Evolutionary conservation across 164 flowering plant genomes (phyloP), one percentile per base, ranked within the genome.

Genomic region (Echeveria elegans): DNA sequence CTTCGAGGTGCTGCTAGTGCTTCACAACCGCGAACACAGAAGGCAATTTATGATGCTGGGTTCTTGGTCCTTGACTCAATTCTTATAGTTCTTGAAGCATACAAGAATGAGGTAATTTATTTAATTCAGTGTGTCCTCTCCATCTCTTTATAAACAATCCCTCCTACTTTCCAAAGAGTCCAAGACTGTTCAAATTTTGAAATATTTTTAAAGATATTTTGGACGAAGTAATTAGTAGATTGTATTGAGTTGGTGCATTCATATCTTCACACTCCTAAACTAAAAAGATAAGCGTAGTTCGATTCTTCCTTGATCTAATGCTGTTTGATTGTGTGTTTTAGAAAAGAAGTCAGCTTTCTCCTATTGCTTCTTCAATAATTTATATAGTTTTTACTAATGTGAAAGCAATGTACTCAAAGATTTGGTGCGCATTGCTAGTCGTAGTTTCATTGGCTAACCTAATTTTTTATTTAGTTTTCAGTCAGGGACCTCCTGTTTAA

Each of bases 11-110:
- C n/a, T n/a, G n/a, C n/a, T n/a, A n/a, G n/a, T n/a, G n/a, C n/a
- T n/a, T n/a, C n/a, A n/a, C n/a, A n/a, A n/a, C n/a, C n/a, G n/a
- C n/a, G n/a, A n/a, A n/a, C n/a, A n/a, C n/a, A n/a, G n/a, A 89
- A 77, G 76, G 92, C 97, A 66, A 79, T 91, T 63, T 94, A 84
- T 83, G 91, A 88, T 71, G 78, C 88, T 80, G 98, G 98, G 9
- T 72, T 77, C 69, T 77, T 92, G 50, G 79, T 89, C 26, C 77
- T 86, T 88, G 80, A 78, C 62, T 77, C 96, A 36, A 40, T 89
- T 68, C 68, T 91, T 63, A 75, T 74, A 64, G 81, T 94, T 71
- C 78, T 94, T 60, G 89, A 87, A 78, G 80, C 79, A 52, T 94
- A 94, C 77, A 94, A 88, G 69, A 78, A 88, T 78, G 93, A 94